phyloP scores from a whole-genome alignment of 2,329 filamentous ascomycete genomes.

The Parasarocladium wereldwijsianum region DNA sequence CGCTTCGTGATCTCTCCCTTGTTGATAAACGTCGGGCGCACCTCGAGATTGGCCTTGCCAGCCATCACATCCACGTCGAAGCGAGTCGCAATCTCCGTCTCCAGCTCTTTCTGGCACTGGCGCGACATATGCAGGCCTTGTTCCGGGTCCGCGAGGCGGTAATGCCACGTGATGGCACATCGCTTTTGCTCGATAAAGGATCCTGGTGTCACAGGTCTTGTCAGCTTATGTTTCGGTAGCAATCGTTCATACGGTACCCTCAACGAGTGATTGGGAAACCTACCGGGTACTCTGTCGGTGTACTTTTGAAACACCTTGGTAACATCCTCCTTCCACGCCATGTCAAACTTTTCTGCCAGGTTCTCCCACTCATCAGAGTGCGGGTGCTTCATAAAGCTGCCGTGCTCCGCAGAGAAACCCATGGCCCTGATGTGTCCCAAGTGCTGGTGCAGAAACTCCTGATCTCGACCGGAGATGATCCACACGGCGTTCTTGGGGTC shows the following conservation, averaged over 20 bases:
- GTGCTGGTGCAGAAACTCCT: constrained; percentile 79
- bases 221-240: too few relatives aligned
- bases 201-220: constrained; percentile 33
- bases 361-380: constrained; percentile 72
- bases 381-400: constrained; percentile 83
- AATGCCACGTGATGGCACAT: constrained; percentile 94
- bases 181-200: constrained; percentile 91
- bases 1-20: constrained; percentile 90
- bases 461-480: constrained; percentile 94
- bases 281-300: constrained; percentile 73
- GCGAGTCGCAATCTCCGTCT: constrained; percentile 57
- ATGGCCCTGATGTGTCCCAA: constrained; percentile 81
- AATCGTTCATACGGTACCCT: too few relatives aligned
- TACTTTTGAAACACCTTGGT: constrained; percentile 75
- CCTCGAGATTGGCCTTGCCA: constrained; percentile 92
- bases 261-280: too few relatives aligned
- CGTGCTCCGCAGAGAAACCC: constrained; percentile 93
- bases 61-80: constrained; percentile 95
- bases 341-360: constrained; percentile 70
- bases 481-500: constrained; percentile 83
- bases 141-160: constrained; percentile 78
- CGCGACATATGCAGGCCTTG: constrained; percentile 66
- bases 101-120: constrained; percentile 70
- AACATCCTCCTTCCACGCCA: constrained; percentile 85
- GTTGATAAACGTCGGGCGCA: constrained; percentile 93